Evolutionary conservation across 805 yeast species (phyloP), one percentile per base, ranked within the genome.

Genomic region (Myxozyma neglecta): DNA sequence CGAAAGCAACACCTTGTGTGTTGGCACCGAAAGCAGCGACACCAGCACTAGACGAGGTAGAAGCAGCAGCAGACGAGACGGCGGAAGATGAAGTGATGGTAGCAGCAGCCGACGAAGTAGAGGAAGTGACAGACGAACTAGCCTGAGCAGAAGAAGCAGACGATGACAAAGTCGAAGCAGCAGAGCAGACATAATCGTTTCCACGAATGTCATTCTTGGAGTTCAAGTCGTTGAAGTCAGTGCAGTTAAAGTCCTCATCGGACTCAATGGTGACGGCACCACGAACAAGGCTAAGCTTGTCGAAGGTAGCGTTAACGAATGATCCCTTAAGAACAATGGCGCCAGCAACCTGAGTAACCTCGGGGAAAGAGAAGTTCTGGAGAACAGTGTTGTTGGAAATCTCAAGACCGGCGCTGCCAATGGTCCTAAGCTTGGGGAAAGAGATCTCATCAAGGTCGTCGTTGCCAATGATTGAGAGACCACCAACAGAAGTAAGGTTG

Each of bases 191-290:
- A 81, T 85, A 92, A 71, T 85, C 80, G 81, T 90, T 90, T 84
- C 99, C 99, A 80, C 86, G 90, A 77, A 94, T 86, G 75, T 83
- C 89, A 78, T 96, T 96, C 71, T 82, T 81, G 73, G 79, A 76
- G 83, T 89, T 86, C 74, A 90, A 83, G 58, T 76, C 72, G 76
- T 88, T 83, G 81, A 92, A 90, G 58, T 82, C 80, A 65, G 81
- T 75, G 85, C 99, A 94, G 79, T 90, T 85, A 78, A 90, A 85
- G 72, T 88, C 87, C 74, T 89, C 88, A 61, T 79, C 74, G 64
- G 97, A 82, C 75, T 87, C 87, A 73, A 94, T 82, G 73, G 80
- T 79, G 79, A 92, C 96, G 77, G 96, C 97, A 84, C 99, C 99
- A 75, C 85, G 84, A 72, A 94, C 96, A 72, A 87, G 83, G 71